Evolutionary conservation across 148 eudicot species (phyloP).

Genomic region (Silene uniflora): DNA sequence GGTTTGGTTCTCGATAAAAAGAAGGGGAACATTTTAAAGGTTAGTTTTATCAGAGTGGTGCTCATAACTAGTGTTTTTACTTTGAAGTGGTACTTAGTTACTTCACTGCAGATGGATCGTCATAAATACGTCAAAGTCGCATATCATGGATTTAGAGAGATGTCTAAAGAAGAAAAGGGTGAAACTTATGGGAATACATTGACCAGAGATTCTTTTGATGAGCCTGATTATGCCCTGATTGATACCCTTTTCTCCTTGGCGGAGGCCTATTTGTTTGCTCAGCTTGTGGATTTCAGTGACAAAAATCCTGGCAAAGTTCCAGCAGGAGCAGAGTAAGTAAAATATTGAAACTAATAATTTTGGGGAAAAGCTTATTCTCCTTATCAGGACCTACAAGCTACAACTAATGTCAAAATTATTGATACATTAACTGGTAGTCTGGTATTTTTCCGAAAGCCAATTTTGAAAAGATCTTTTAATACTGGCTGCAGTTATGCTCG

Average conservation of each 20-base stretch:
- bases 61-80: background rate
- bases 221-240: constrained; percentile 92
- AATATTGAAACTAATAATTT: background rate
- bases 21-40: constrained; percentile 97
- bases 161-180: constrained; percentile 80
- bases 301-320: constrained; percentile 74
- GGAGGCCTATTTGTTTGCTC: constrained; percentile 96
- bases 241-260: constrained; percentile 96
- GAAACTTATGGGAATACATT: constrained; percentile 74
- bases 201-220: constrained; percentile 87
- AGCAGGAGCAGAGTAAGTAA: constrained; percentile 68
- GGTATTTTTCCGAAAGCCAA: background rate
- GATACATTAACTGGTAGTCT: background rate
- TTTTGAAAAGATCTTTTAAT: background rate
- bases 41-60: constrained; percentile 19
- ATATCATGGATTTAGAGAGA: constrained; percentile 83
- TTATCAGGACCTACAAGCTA: background rate
- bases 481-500: constrained; percentile 68
- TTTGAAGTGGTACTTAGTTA: constrained; percentile 18
- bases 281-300: constrained; percentile 91
- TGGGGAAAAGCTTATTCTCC: background rate
- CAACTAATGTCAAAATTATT: background rate
- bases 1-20: constrained; percentile 95
- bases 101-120: constrained; percentile 76
- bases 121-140: constrained; percentile 98